Conservation (phyloP, 805 yeast genomes). For the Teunomyces lycoperdinae region DNA sequence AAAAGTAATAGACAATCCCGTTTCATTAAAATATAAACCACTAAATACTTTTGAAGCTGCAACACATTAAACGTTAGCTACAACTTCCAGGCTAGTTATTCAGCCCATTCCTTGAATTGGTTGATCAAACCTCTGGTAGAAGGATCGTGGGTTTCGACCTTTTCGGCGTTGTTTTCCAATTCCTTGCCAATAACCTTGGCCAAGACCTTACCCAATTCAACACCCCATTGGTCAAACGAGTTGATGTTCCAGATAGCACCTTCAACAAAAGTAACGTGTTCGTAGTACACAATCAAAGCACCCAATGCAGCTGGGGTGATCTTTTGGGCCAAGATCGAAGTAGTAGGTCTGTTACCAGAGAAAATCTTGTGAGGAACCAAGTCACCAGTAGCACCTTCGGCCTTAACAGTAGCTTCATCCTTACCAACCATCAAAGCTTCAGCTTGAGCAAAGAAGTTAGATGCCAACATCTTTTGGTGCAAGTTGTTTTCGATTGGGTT, state of each 20-base stretch:
- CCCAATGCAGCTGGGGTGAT: conserved; percentile 97
- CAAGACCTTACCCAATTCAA: conserved; percentile 95
- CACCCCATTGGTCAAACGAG: conserved; percentile 99
- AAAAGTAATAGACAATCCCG: too few relatives aligned
- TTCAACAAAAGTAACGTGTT: conserved; percentile 94
- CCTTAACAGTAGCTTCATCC: conserved; percentile 74
- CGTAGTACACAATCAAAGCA: conserved; percentile 95
- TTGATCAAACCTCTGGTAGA: conserved; percentile 92
- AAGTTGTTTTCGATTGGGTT: conserved; percentile 92
- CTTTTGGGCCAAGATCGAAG: conserved; percentile 92
- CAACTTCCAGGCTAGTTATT: conserved; percentile 14
- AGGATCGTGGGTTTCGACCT: conserved; percentile 72
- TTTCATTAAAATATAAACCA: too few relatives aligned
- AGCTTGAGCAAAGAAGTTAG: conserved; percentile 97
- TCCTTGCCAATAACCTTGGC: conserved; percentile 95
- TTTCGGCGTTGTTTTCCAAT: conserved; percentile 56
- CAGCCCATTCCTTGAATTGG: conserved; percentile 85
- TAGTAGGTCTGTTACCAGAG: conserved; percentile 98
- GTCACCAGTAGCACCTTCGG: conserved; percentile 85
- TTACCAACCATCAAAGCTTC: conserved; percentile 98
- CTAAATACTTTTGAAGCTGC: background rate
- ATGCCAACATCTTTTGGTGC: conserved; percentile 98
- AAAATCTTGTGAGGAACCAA: conserved; percentile 94
- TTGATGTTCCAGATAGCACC: conserved; percentile 99
- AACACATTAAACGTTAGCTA: background rate